These are phyloP conservation scores for Yarrowia osloensis DNA, from an alignment of 805 yeast species.

Conservation along the genomic window DNA sequence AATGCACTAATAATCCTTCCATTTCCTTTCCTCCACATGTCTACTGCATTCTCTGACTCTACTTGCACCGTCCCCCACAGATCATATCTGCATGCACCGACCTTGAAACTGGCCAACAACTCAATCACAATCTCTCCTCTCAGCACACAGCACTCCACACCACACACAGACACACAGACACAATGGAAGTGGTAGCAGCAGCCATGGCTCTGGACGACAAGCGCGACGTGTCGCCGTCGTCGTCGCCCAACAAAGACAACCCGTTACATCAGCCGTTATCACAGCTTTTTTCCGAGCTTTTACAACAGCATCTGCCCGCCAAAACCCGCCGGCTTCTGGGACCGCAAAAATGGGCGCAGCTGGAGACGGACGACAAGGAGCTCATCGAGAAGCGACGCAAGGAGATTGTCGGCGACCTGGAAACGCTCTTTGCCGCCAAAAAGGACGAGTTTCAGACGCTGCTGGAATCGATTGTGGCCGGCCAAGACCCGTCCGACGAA, in stretches of 20 bases:
- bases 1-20: neutral
- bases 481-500: conserved; percentile 1
- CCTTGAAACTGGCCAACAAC: neutral
- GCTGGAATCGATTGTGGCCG: conserved; percentile 15
- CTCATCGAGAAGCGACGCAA: conserved; percentile 21
- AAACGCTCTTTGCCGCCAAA: neutral
- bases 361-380: conserved; percentile 20
- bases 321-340: conserved; percentile 1
- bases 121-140: neutral
- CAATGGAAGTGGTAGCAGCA: conserved; percentile 26
- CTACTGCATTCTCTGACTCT: neutral
- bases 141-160: neutral
- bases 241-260: neutral
- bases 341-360: neutral
- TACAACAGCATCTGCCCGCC: conserved; percentile 4
- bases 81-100: conserved; percentile 6
- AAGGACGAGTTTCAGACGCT: conserved; percentile 9
- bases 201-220: conserved; percentile 26
- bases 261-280: neutral
- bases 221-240: conserved; percentile 18
- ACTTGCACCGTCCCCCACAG: neutral
- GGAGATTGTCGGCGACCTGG: conserved; percentile 9
- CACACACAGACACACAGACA: neutral
- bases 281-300: neutral
- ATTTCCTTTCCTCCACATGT: neutral